These are phyloP conservation scores for Leccinum insolens DNA, from an alignment of 1,284 basidiomycete genomes.

Conservation along the genomic window DNA sequence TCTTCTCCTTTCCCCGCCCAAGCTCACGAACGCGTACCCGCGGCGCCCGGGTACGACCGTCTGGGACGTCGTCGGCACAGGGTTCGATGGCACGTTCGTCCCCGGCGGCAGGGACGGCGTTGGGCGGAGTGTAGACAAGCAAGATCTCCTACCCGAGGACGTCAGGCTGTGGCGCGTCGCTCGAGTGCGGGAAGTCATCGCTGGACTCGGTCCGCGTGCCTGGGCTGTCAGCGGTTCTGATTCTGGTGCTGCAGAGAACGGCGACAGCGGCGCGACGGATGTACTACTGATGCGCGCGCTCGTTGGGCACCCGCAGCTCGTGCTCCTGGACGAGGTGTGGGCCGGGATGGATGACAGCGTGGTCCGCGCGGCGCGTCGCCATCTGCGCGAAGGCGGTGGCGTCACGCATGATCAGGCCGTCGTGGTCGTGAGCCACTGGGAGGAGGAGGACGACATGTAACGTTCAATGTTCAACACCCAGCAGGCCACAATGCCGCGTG, in stretches of 20 bases:
- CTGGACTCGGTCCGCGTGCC: slow-evolving; percentile 48
- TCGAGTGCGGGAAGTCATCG: slow-evolving; percentile 58
- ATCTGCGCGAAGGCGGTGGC: slow-evolving; percentile 60
- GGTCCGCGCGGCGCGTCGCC: slow-evolving; percentile 63
- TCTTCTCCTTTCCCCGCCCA: slow-evolving; percentile 79
- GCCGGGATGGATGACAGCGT: slow-evolving; percentile 86
- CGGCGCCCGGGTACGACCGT: slow-evolving; percentile 71
- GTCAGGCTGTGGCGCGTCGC: slow-evolving; percentile 48
- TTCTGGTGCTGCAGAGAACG: not conserved
- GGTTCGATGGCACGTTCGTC: slow-evolving; percentile 83
- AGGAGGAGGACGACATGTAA: slow-evolving; percentile 60
- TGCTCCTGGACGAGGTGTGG: slow-evolving; percentile 90
- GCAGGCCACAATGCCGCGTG: too few relatives aligned
- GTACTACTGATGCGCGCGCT: slow-evolving; percentile 84
- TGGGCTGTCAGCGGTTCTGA: not conserved
- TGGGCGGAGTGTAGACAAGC: slow-evolving; percentile 41
- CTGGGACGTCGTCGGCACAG: slow-evolving; percentile 80
- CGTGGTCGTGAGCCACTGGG: slow-evolving; percentile 87
- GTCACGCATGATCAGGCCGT: slow-evolving; percentile 67
- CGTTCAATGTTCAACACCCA: too few relatives aligned
- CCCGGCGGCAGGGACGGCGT: slow-evolving; percentile 49
- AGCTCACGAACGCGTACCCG: slow-evolving; percentile 91
- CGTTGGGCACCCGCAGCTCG: slow-evolving; percentile 66
- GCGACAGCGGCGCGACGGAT: slow-evolving; percentile 12
- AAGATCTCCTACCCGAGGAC: slow-evolving; percentile 30